Evolutionary conservation across 306 rosid genomes (phyloP).

Genomic region (Cucumis sativus): Cucumber_9930_V3 NC_026656.2:1414001-1414500

Average conservation of each 20-base stretch:
- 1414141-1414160: neutral
- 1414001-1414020: neutral
- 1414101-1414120: neutral
- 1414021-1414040: neutral
- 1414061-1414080: neutral
- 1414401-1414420: slow-evolving; percentile 19
- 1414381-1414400: neutral
- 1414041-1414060: neutral
- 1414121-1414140: neutral
- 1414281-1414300: slow-evolving; percentile 98
- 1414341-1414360: slow-evolving; percentile 4
- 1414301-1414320: slow-evolving; percentile 30
- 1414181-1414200: slow-evolving; percentile 48
- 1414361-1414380: neutral
- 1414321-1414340: slow-evolving; percentile 11
- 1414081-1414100: neutral
- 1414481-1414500: slow-evolving; percentile 74
- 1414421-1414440: slow-evolving; percentile 94
- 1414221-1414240: slow-evolving; percentile 69
- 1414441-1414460: slow-evolving; percentile 68
- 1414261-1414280: slow-evolving; percentile 79
- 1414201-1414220: slow-evolving; percentile 78
- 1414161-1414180: neutral
- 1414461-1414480: slow-evolving; percentile 95
- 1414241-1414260: slow-evolving; percentile 65